Evolutionary conservation across 2,329 filamentous ascomycete species (phyloP), one percentile per base, ranked within the genome.

Genomic region (Phialophora macrospora): DNA sequence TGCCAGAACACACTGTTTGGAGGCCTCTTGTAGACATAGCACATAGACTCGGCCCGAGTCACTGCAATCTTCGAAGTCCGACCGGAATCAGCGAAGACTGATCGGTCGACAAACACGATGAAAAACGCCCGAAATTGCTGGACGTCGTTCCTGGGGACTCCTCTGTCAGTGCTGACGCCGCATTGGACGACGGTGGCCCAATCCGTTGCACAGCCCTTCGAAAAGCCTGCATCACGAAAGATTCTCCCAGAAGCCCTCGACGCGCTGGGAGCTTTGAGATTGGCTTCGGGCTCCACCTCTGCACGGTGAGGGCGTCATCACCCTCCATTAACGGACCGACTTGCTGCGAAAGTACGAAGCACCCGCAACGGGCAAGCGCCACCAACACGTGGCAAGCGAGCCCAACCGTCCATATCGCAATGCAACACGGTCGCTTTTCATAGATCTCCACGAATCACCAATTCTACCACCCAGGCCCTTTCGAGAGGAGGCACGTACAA

Each of bases 321-420:
- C 38, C 7, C 38, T 44, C 14, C 17, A 44, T n/a, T n/a, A 20
- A 44, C 7, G 38, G 17, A 44, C 38, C n/a, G 7, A n/a, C 14
- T n/a, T 14, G n/a, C 20, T 0, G 7, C 14, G 12, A 54, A 22
- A n/a, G 14, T 60, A 51, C 44, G 12, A 32, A 17, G 26, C 38
- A 20, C 54, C 34, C 54, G 41, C 30, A 55, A 61, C 46, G 57
- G 46, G 32, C 34, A 55, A 58, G 52, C 66, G 64, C 67, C 67
- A 64, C 64, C 38, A 62, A 56, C 64, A 68, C 67, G 67, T 68
- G 67, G 67, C 64, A n/a, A 55, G 32, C 30, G 34, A 62, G 28
- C 48, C 51, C 32, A 60, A 34, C 55, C 55, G 62, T 41, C 26
- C 59, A 41, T 30, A 58, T 63, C 60, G 32, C 55, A 51, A n/a